Percentiles rank a stretch among this genome's conserved stretches.
These are phyloP conservation scores for Fusarium torreyae DNA, from an alignment of 2,329 filamentous ascomycete species.

Conservation along the genomic window DNA sequence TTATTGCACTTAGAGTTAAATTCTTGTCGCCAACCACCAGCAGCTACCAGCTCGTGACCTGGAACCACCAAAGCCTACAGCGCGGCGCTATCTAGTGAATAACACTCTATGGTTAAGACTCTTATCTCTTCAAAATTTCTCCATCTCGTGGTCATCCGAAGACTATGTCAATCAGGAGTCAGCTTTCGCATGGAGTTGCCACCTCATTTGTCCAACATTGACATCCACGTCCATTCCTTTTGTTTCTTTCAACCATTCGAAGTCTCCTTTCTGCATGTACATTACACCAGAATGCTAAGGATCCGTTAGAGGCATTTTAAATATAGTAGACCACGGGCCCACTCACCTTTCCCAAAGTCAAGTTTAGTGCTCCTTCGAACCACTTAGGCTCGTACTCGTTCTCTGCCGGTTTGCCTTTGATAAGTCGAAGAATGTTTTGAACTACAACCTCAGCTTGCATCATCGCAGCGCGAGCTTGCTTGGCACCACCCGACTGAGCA, in stretches of 20 bases:
- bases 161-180: neutral
- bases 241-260: constrained; percentile 6
- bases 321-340: rapidly evolving
- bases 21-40: too few relatives aligned
- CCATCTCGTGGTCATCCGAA: too few relatives aligned
- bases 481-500: constrained; percentile 25
- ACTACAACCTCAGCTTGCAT: constrained; percentile 24
- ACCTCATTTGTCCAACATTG: constrained; percentile 8
- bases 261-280: constrained; percentile 19
- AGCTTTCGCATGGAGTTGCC: constrained; percentile 6
- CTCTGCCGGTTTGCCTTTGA: neutral
- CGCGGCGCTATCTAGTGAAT: too few relatives aligned
- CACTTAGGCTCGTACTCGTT: constrained; percentile 7
- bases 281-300: neutral
- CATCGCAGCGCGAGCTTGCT: constrained; percentile 30
- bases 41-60: too few relatives aligned
- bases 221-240: constrained; percentile 13
- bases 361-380: constrained; percentile 19
- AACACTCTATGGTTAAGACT: too few relatives aligned
- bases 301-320: rapidly evolving
- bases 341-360: constrained; percentile 32
- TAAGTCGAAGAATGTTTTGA: constrained; percentile 13
- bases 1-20: too few relatives aligned
- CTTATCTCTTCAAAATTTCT: too few relatives aligned
- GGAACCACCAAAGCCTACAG: too few relatives aligned